These are phyloP conservation scores for Wakefieldia striispora DNA, from an alignment of 768 basidiomycete species.

Conservation along the genomic window DNA sequence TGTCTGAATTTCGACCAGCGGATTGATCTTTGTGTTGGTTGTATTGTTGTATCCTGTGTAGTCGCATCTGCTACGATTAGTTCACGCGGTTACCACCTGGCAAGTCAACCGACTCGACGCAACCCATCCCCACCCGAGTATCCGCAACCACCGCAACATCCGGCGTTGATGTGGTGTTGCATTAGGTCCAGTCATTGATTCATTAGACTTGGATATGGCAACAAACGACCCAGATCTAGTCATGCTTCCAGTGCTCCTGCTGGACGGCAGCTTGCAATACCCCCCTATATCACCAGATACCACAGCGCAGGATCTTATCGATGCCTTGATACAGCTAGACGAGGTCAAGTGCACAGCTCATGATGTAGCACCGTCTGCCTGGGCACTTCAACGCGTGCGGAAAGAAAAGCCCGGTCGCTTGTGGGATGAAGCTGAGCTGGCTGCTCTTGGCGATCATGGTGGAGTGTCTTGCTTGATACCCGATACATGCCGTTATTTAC, in stretches of 20 bases:
- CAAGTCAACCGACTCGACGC: too few species aligned
- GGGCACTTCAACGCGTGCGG: conserved; percentile 69
- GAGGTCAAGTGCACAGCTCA: conserved; percentile 55
- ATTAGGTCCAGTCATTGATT: too few species aligned
- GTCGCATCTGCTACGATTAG: background rate
- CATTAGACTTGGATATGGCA: conserved; percentile 8
- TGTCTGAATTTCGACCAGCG: background rate
- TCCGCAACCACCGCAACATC: background rate
- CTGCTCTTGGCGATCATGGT: conserved; percentile 61
- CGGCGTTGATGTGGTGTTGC: conserved; percentile 1
- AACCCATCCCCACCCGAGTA: too few species aligned
- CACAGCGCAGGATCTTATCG: conserved; percentile 59
- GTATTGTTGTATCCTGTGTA: conserved; percentile 10
- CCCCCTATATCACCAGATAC: conserved; percentile 53
- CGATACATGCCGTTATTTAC: conserved; percentile 8
- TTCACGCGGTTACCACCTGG: background rate
- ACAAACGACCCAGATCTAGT: conserved; percentile 35
- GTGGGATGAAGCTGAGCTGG: conserved; percentile 74
- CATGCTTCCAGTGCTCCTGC: conserved; percentile 59
- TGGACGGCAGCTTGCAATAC: conserved; percentile 61
- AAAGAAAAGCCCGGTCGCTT: conserved; percentile 54
- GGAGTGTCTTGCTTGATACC: background rate
- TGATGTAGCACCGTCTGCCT: conserved; percentile 55
- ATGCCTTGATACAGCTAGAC: conserved; percentile 44
- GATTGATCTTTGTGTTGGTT: too few species aligned